These are phyloP conservation scores for Alectoria sarmentosa DNA, from an alignment of 495 filamentous ascomycete genomes.

Conservation along the genomic window DNA sequence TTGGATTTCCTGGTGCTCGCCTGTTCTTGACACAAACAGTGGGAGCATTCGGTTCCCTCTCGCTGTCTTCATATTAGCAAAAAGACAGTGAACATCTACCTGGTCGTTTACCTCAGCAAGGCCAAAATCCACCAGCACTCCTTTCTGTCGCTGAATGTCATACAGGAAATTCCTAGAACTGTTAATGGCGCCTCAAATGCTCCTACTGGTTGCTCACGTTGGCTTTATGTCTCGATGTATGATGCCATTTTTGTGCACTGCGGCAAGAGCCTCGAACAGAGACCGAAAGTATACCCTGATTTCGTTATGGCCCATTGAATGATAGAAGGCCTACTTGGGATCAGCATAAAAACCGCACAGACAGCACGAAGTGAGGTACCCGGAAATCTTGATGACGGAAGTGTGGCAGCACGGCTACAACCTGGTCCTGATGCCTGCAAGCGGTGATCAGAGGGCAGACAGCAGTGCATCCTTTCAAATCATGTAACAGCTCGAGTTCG, in stretches of 20 bases:
- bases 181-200: not conserved
- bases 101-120: conserved; percentile 58
- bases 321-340: conserved; percentile 62
- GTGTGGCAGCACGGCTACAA: conserved; percentile 89
- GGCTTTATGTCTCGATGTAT: conserved; percentile 98
- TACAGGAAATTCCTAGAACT: conserved; percentile 81
- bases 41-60: conserved; percentile 64
- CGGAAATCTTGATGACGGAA: conserved; percentile 95
- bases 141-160: conserved; percentile 69
- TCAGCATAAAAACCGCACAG: conserved; percentile 11
- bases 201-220: conserved; percentile 45
- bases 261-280: conserved; percentile 74
- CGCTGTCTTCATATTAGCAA: conserved; percentile 30
- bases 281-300: conserved; percentile 85
- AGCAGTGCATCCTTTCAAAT: conserved; percentile 69
- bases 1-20: conserved; percentile 24
- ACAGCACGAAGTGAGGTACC: conserved; percentile 20
- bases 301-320: conserved; percentile 73
- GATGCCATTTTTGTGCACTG: conserved; percentile 76
- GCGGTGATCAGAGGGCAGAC: conserved; percentile 96
- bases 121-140: conserved; percentile 94
- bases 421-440: conserved; percentile 88
- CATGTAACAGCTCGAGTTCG: conserved; percentile 92
- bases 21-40: conserved; percentile 60
- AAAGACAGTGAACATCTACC: not conserved